Conservation (phyloP, 1,139 yeast species). For the Yamadazyma conglobata region DNA sequence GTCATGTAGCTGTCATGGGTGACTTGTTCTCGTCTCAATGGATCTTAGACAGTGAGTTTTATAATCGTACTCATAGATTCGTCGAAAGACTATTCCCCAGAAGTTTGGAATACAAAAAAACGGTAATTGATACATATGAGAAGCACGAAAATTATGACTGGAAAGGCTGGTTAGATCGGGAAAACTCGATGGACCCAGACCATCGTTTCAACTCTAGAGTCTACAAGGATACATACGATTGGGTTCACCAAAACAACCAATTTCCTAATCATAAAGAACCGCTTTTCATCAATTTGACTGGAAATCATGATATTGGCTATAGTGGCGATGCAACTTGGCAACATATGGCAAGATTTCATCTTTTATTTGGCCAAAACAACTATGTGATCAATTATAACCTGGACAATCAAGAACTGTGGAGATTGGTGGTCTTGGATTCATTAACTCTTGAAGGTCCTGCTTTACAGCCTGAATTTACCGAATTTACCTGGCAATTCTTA, state of each 20-base stretch:
- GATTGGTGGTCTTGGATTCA: constrained; percentile 82
- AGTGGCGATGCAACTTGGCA: constrained; percentile 93
- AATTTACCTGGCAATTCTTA: constrained; percentile 70
- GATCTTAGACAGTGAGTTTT: constrained; percentile 85
- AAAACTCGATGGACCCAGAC: constrained; percentile 35
- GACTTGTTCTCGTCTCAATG: constrained; percentile 95
- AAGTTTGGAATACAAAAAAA: constrained; percentile 45
- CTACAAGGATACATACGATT: constrained; percentile 60
- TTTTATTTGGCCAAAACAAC: constrained; percentile 79
- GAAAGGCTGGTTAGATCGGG: constrained; percentile 42
- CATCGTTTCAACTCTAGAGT: constrained; percentile 48
- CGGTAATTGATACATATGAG: constrained; percentile 43
- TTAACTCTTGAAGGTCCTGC: constrained; percentile 90
- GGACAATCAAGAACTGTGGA: constrained; percentile 66
- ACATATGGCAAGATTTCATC: constrained; percentile 75
- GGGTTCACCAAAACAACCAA: constrained; percentile 46
- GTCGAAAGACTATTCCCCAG: constrained; percentile 61
- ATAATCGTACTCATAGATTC: constrained; percentile 70
- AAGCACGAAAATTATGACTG: constrained; percentile 55
- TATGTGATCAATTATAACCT: constrained; percentile 68
- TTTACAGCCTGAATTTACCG: constrained; percentile 63
- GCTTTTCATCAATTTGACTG: constrained; percentile 75
- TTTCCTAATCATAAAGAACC: constrained; percentile 43
- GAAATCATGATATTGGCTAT: constrained; percentile 95
- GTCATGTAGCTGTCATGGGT: constrained; percentile 86